Evolutionary conservation across 805 yeast species (phyloP), one percentile per base, ranked within the genome.

Genomic region (Schwanniomyces vanrijiae): DNA sequence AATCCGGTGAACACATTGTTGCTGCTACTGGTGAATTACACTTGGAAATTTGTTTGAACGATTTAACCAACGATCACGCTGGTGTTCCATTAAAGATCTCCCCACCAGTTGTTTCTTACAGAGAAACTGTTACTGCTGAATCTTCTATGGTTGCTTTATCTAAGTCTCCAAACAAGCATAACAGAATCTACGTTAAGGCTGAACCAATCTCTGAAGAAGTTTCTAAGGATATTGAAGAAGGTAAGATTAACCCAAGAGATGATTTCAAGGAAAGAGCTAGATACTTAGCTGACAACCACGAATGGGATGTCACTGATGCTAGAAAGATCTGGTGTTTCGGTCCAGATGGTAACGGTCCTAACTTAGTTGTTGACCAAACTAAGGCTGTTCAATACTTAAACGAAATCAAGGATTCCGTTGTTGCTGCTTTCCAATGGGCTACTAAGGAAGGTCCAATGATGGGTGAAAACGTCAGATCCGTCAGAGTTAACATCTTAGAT

Each of bases 271-370:
- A 89, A 66, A 91, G 99, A 84, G 99, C 98, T 66, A 91, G 98
- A 86, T 68, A 89, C 73, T 82, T 92, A 84, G 98, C 98, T 73
- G 98, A 92, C 76, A 96, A 94, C 76, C 94, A 77, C 86, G 97
- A 92, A 65, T 92, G 99, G 99, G 98, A 92, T 75, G 97, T 94
- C 74, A 84, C 97, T 65, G 99, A 92, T 73, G 99, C 97, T 80
- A 91, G 99, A 88, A 92, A 94, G 94, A 94, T 92, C 73, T 92
- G 99, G 99, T 90, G 97, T 88, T 92, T 92, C 90, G 99, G 99
- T 82, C 98, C 99, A 75, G 99, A 92, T 73, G 97, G 97, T 79
- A 85, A 81, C 76, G 99, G 99, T 80, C 91, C 99, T 69, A 92
- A 92, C 83, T 78, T 94, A 71, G 97, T 92, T 71, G 96, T 92